Conservation (phyloP, 2,329 filamentous ascomycete genomes). For the Fusarium subtropicale region DNA sequence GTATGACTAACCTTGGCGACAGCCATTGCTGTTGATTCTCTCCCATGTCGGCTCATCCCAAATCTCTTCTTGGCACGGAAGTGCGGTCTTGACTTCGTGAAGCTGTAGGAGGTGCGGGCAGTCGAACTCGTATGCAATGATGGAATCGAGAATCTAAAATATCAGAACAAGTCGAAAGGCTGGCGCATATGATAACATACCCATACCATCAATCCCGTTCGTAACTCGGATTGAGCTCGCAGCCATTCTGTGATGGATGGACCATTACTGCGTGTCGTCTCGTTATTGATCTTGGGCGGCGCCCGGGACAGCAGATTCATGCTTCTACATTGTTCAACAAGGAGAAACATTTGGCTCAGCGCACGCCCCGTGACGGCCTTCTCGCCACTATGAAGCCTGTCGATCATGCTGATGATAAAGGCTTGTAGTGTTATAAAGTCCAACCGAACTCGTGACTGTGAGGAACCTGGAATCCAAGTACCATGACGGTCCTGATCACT, state of each 20-base stretch:
- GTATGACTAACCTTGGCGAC: background rate
- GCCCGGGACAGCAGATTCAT: conserved; percentile 11
- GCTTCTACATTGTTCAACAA: conserved; percentile 11
- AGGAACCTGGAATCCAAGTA: conserved; percentile 8
- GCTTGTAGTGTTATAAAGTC: conserved; percentile 13
- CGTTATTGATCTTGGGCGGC: background rate
- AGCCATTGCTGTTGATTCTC: background rate
- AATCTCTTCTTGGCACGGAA: conserved; percentile 14
- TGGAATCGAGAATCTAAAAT: conserved; percentile 16
- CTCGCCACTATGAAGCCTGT: conserved; percentile 14
- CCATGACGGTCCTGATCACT: background rate
- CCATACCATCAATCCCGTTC: conserved; percentile 26
- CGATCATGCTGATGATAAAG: conserved; percentile 7
- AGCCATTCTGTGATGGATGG: conserved; percentile 2
- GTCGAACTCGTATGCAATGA: conserved; percentile 20
- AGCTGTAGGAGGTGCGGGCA: conserved; percentile 14
- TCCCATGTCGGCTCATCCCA: conserved; percentile 13
- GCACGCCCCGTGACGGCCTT: background rate
- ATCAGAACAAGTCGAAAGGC: background rate
- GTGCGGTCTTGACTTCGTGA: conserved; percentile 13
- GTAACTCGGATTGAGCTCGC: conserved; percentile 11
- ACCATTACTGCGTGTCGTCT: background rate
- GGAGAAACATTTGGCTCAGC: conserved; percentile 7
- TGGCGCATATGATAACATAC: background rate
- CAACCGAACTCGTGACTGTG: background rate